Base-by-base conservation (phyloP, 495 filamentous ascomycete genomes). In the Pseudotulostoma volvatum region DNA sequence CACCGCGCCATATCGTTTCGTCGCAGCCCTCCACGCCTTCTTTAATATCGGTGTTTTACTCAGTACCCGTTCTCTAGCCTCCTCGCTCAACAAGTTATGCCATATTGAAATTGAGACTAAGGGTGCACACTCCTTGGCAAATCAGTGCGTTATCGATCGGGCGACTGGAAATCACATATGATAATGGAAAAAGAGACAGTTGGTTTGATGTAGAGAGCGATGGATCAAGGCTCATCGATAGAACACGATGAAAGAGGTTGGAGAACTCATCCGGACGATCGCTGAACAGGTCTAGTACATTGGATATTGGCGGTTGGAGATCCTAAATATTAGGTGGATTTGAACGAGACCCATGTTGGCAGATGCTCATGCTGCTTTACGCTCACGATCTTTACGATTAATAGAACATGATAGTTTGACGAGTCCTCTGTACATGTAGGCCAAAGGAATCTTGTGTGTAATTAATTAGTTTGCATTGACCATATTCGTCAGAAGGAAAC, bases 21-120 rank as follows among this genome's bases (percentile, higher is more conserved):
- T 67, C 11, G 84, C 70, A 13, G 87, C 84, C 49, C 85, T 79
- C 90, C 90, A 99, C 21, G 84, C 79, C 54, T 94, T 96, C 51
- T 71, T 80, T 38, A 86, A 59, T 33, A 79, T 75, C 3, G 71
- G 54, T 23, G 73, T 69, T 43, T 81, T 76, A 23, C 79, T 72
- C 35, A 96, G 66, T 28, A 74, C 69, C 32, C 56, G 61, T 37
- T 85, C 77, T 42, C 83, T 68, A 31, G 74, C 71, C 19, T 68
- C 60, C 14, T 81, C 76, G 42, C 71, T 82, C 15, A 79, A 80
- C 19, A 99, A 60, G 48, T 93, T 88, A 47, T 94, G 82, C 90
- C 90, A 96, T 48, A 92, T 82, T 1, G 83, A 81, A 46, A 99
- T 93, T 0, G 84, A 86, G 30, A 99, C 88, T 30, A 99, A 65